A percentile compares a stretch with the other conserved stretches of the same genome.
Evolutionary conservation across 352 stramenopile species (phyloP).

Genomic region (Phytophthora sp.): DNA sequence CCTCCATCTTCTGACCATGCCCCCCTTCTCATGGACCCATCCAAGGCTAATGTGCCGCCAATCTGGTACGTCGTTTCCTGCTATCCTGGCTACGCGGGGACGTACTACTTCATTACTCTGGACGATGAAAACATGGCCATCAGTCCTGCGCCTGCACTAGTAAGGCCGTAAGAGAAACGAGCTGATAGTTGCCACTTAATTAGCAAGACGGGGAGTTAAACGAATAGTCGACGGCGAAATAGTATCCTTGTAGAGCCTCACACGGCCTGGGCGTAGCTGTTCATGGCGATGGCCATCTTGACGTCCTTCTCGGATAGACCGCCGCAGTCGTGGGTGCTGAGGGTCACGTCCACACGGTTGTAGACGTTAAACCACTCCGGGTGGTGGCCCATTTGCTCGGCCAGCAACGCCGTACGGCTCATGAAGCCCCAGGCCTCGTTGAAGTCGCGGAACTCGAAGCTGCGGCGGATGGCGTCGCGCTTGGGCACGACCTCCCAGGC

Average conservation of each 20-base stretch:
- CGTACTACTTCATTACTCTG: slow-evolving; percentile 4
- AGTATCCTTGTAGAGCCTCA: slow-evolving; percentile 7
- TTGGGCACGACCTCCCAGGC: slow-evolving; percentile 59
- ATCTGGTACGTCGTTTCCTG: neutral
- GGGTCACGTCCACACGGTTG: slow-evolving; percentile 96
- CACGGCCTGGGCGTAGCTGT: slow-evolving; percentile 58
- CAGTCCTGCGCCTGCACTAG: neutral
- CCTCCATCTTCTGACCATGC: neutral
- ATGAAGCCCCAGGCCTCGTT: slow-evolving; percentile 86
- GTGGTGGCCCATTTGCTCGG: slow-evolving; percentile 95
- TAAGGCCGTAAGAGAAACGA: neutral
- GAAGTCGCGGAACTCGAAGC: slow-evolving; percentile 89
- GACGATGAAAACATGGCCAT: slow-evolving; percentile 23
- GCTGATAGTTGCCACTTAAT: neutral
- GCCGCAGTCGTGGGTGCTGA: slow-evolving; percentile 96
- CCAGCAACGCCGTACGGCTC: slow-evolving; percentile 69
- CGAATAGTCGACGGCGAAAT: too few relatives aligned
- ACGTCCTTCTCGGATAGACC: slow-evolving; percentile 93
- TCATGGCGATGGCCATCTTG: slow-evolving; percentile 75
- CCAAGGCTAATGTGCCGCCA: neutral
- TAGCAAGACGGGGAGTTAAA: neutral
- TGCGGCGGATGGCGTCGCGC: slow-evolving; percentile 84
- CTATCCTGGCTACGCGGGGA: neutral
- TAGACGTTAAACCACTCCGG: slow-evolving; percentile 99
- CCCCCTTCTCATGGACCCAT: slow-evolving; percentile 13